These are phyloP conservation scores for Hordeum marinum DNA, from an alignment of 176 grass and related monocot genomes.

Conservation along the genomic window DNA sequence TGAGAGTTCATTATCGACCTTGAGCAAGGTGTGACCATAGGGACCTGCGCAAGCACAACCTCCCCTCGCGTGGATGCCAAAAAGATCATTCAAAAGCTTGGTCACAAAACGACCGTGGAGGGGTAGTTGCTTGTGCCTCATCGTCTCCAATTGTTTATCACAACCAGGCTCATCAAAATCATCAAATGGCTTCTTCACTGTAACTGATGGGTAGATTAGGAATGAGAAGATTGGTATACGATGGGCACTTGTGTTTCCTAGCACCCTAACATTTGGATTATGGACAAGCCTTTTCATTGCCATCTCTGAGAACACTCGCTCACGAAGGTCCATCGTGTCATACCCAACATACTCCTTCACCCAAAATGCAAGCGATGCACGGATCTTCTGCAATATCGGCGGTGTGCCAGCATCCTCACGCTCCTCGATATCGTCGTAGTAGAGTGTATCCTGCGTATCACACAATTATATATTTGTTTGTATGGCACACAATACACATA, in stretches of 20 bases:
- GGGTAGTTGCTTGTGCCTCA: neutral
- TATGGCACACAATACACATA: neutral
- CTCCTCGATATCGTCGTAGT: constrained; percentile 55
- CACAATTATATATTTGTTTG: neutral
- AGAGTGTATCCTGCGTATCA: constrained; percentile 53
- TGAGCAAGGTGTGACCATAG: constrained; percentile 62
- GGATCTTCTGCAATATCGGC: constrained; percentile 69
- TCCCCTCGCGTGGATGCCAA: constrained; percentile 77
- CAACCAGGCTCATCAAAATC: neutral
- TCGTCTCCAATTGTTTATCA: neutral
- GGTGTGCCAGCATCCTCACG: constrained; percentile 67
- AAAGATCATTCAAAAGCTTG: constrained; percentile 68
- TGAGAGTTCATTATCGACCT: constrained; percentile 35
- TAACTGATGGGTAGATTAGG: constrained; percentile 36
- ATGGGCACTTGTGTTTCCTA: constrained; percentile 43
- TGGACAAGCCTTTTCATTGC: constrained; percentile 33
- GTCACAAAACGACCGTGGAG: constrained; percentile 69
- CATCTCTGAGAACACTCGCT: constrained; percentile 27
- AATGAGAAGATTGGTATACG: constrained; percentile 72
- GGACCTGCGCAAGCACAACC: constrained; percentile 68
- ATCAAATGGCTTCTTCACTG: neutral
- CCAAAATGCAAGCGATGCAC: constrained; percentile 63
- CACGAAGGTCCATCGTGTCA: constrained; percentile 29
- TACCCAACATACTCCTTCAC: constrained; percentile 68
- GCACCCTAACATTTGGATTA: constrained; percentile 41